Conservation (phyloP, 331 rosid genomes). For the Malus hybrid region DNA sequence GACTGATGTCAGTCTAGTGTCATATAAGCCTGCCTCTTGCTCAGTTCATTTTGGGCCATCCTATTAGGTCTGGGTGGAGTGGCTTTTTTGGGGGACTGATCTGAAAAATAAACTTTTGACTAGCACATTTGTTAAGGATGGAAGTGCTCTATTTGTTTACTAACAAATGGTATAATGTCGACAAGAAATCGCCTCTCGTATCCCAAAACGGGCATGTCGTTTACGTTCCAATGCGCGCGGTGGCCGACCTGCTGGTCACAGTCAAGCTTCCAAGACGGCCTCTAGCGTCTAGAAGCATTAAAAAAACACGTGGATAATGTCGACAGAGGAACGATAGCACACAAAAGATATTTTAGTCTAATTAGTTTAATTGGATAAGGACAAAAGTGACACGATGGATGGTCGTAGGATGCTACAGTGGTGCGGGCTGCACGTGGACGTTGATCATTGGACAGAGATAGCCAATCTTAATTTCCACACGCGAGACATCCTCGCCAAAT, state of each 20-base stretch:
- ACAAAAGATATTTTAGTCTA: background rate
- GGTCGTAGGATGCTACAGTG: background rate
- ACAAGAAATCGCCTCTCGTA: background rate
- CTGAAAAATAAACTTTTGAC: no score
- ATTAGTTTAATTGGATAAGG: background rate
- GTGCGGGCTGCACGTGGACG: background rate
- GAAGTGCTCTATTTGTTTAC: no score
- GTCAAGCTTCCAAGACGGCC: background rate
- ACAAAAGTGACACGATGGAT: constrained; percentile 6
- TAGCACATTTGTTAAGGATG: no score
- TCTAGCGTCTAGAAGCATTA: background rate
- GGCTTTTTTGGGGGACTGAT: no score
- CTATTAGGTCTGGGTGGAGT: no score
- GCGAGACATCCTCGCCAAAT: no score
- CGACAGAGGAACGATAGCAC: background rate
- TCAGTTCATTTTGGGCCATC: no score
- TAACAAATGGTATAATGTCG: background rate
- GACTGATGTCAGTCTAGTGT: no score
- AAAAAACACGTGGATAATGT: constrained; percentile 1
- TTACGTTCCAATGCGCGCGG: background rate
- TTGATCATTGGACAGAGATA: no score
- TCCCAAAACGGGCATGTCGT: background rate
- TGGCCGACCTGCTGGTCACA: background rate
- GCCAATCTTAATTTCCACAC: no score
- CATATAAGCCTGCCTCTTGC: no score